phyloP scores from a whole-genome alignment of 106 monocot species.

The Phalaenopsis equestris region DNA sequence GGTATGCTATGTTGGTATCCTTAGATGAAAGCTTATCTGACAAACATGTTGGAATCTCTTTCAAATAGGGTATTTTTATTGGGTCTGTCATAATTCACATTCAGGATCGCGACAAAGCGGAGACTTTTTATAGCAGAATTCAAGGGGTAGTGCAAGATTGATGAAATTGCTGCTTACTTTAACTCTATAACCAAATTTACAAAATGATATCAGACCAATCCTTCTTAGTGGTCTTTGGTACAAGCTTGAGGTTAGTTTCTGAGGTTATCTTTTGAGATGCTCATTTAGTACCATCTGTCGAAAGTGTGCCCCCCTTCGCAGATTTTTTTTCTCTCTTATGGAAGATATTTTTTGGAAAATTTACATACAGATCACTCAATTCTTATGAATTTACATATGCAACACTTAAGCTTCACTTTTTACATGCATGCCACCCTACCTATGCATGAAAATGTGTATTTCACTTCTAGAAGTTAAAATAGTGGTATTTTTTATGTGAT shows the following conservation, averaged over 20 bases:
- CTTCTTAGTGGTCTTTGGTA: conserved; percentile 11
- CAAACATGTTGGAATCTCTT: conserved; percentile 76
- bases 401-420: no score
- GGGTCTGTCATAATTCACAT: conserved; percentile 88
- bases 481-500: no score
- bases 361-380: no score
- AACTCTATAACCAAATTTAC: conserved; percentile 21
- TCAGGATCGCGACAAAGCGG: conserved; percentile 67
- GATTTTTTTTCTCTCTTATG: background rate
- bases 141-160: conserved; percentile 56
- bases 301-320: background rate
- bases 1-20: conserved; percentile 27
- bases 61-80: conserved; percentile 91
- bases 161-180: conserved; percentile 50
- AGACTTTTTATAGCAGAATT: conserved; percentile 58
- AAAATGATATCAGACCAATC: conserved; percentile 19
- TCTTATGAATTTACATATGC: no score
- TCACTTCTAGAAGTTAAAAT: no score
- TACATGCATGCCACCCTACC: no score
- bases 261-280: background rate
- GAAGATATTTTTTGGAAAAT: background rate
- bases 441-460: no score
- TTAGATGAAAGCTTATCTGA: conserved; percentile 54
- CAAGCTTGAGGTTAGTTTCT: conserved; percentile 13
- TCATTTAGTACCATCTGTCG: conserved; percentile 4